Conservation (phyloP, 129 eudicot genomes). For the Centaurea solstitialis region DNA sequence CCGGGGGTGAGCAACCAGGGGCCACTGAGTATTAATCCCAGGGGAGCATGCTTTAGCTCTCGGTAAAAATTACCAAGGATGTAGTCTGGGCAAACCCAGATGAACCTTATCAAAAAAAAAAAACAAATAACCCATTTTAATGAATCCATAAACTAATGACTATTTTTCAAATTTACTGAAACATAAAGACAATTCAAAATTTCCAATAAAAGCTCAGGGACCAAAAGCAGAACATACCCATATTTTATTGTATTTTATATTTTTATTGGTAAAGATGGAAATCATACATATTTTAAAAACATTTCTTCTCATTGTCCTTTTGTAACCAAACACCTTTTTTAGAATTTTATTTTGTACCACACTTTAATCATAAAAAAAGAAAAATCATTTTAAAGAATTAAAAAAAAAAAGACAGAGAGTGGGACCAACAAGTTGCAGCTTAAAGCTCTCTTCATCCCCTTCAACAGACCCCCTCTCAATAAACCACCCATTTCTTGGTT, state of each 20-base stretch:
- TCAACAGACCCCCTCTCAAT: conserved; percentile 1
- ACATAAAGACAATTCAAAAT: not conserved
- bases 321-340: not conserved
- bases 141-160: too few relatives aligned
- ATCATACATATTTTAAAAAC: not conserved
- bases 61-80: too few relatives aligned
- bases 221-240: not conserved
- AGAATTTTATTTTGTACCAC: not conserved
- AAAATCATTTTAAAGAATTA: not conserved
- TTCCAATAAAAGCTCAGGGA: not conserved
- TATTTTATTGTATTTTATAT: not conserved
- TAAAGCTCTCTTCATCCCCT: conserved; percentile 10
- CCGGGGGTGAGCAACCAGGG: too few relatives aligned
- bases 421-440: conserved; percentile 16
- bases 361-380: not conserved
- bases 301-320: not conserved
- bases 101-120: too few relatives aligned
- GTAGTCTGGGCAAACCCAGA: too few relatives aligned
- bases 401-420: not conserved
- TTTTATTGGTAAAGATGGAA: not conserved
- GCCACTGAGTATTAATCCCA: too few relatives aligned
- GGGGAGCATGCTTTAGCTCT: too few relatives aligned
- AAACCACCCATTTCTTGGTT: conserved; percentile 6
- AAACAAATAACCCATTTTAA: too few relatives aligned
- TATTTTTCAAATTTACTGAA: too few relatives aligned